Evolutionary conservation across 345 rosid species (phyloP), one percentile per base, ranked within the genome.

Genomic region (Lumnitzera littorea): DNA sequence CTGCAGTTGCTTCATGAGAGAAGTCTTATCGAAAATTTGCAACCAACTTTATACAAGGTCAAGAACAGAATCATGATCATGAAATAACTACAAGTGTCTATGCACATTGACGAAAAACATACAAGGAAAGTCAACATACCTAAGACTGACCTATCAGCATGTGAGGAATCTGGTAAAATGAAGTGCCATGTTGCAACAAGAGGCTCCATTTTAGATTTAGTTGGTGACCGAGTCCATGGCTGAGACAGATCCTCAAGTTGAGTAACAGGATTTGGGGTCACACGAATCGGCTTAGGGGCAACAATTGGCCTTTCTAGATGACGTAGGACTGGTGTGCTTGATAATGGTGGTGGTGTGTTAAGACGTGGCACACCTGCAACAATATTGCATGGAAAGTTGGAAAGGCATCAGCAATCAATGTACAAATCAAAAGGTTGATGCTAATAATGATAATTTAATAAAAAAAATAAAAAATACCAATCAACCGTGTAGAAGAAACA

Each of bases 221-320:
- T 95, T 12, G 99, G 97, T 70, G 99, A 95, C 56, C 99, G 92
- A 68, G 99, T 95, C 99, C 97, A 95, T 57, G 97, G 97, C 67
- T 83, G 97, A 59, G 99, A 84, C 67, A 91, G 73, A 86, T 91
- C 97, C 78, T 95, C 99, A 58, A 95, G 88, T 66, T 64, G 80
- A 55, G 78, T 84, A 62, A 82, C 86, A 73, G 82, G 67, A 78
- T 83, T 82, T 68, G 91, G 70, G 67, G 84, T 80, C 52, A 88
- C 90, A 55, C 97, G 91, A 62, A 95, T 95, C 46, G 97, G 99
- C 84, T 77, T 88, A 47, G 97, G 99, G 61, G 95, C 91, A 62
- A 70, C 88, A 76, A 91, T 84, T 36, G 69, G 60, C 79, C 77
- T 82, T 71, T 91, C 97, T 74, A 81, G 95, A 74, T 72, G 76